Evolutionary conservation across 495 filamentous ascomycete species (phyloP).

Genomic region (Aeminium ludgeri): DNA sequence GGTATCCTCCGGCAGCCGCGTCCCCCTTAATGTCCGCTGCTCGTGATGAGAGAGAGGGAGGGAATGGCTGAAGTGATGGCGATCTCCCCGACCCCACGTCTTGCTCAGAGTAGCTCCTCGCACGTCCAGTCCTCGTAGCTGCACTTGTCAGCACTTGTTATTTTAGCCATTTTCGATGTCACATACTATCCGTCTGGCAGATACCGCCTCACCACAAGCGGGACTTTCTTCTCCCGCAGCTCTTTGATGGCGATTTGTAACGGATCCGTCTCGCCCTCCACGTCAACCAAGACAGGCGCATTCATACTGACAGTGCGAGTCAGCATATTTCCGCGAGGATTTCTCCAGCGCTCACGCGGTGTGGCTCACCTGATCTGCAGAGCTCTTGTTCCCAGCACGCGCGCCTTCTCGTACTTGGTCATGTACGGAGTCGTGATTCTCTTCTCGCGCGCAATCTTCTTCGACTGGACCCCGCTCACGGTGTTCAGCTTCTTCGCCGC

Average conservation of each 20-base stretch:
- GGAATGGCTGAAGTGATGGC: not conserved
- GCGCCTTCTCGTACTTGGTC: conserved; percentile 95
- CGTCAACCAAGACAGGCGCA: conserved; percentile 86
- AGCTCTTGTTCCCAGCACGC: conserved; percentile 81
- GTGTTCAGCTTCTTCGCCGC: conserved; percentile 26
- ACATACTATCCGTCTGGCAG: conserved; percentile 92
- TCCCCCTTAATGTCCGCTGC: too few relatives aligned
- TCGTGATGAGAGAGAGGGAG: not conserved
- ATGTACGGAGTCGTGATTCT: conserved; percentile 92
- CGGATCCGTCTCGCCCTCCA: conserved; percentile 95
- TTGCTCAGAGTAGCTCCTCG: conserved; percentile 59
- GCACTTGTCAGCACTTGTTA: not conserved
- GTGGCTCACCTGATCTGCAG: conserved; percentile 75
- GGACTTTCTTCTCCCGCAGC: conserved; percentile 94
- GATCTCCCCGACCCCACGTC: not conserved
- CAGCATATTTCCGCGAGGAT: not conserved
- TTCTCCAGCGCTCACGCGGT: not conserved
- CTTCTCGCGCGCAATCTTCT: conserved; percentile 78
- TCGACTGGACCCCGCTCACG: conserved; percentile 55
- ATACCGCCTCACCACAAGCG: conserved; percentile 82
- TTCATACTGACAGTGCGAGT: conserved; percentile 54
- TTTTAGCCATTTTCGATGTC: not conserved
- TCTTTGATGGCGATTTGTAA: conserved; percentile 96
- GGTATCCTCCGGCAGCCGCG: too few relatives aligned
- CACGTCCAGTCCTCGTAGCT: conserved; percentile 99